Evolutionary conservation across 2,329 filamentous ascomycete genomes (phyloP).

Genomic region (Penicillium sp.): DNA sequence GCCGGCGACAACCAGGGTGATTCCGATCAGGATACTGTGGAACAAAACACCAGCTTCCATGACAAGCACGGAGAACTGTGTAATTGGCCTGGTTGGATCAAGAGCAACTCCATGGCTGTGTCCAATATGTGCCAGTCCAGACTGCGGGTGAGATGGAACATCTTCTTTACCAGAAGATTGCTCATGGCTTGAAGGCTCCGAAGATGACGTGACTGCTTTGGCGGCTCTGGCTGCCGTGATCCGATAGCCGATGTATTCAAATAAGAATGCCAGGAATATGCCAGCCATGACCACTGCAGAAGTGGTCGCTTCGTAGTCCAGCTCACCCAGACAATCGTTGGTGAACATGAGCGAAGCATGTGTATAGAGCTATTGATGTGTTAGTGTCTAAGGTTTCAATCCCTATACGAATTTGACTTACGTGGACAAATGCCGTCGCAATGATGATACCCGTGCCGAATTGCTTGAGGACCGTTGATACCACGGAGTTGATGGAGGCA

Average conservation of each 20-base stretch:
- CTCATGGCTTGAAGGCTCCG: conserved; percentile 10
- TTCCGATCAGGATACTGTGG: conserved; percentile 64
- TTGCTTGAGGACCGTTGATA: conserved; percentile 70
- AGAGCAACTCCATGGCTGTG: conserved; percentile 39
- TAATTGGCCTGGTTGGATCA: conserved; percentile 41
- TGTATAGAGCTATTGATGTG: conserved; percentile 64
- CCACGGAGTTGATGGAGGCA: conserved; percentile 49
- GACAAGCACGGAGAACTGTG: conserved; percentile 66
- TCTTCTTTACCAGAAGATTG: conserved; percentile 8
- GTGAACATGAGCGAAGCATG: conserved; percentile 74
- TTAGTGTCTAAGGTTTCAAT: neutral
- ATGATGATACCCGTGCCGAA: conserved; percentile 48
- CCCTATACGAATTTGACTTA: conserved; percentile 21
- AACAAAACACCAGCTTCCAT: conserved; percentile 76
- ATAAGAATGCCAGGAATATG: conserved; percentile 70
- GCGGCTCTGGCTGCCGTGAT: conserved; percentile 47
- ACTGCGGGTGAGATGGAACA: conserved; percentile 13
- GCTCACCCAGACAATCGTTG: conserved; percentile 68
- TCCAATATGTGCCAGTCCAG: conserved; percentile 32
- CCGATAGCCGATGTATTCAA: conserved; percentile 69
- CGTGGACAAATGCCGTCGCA: conserved; percentile 46
- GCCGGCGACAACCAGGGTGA: conserved; percentile 51
- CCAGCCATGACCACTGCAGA: conserved; percentile 75
- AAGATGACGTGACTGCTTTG: conserved; percentile 23
- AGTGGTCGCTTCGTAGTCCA: conserved; percentile 70